phyloP scores from a whole-genome alignment of 345 rosid species.

The Pistacia vera region DNA sequence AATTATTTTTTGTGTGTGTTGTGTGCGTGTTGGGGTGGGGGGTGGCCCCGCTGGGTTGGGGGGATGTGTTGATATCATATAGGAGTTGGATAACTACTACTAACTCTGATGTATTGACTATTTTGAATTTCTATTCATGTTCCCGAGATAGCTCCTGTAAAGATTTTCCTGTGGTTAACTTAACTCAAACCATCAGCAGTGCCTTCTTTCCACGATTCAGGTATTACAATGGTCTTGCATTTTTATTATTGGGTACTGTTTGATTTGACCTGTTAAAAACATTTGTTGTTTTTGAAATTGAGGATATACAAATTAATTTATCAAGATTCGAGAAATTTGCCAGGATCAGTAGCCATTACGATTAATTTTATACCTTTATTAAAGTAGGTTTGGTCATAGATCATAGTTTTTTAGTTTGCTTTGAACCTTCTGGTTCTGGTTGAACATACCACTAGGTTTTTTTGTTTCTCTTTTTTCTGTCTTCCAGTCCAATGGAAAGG shows the following conservation, averaged over 20 bases:
- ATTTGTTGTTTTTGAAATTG: background rate
- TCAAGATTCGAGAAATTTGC: background rate
- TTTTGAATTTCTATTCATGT: constrained; percentile 18
- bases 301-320: background rate
- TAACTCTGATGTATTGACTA: constrained; percentile 2
- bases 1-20: background rate
- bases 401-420: background rate
- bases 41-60: too few species aligned
- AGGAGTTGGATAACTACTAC: constrained; percentile 2
- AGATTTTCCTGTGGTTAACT: constrained; percentile 42
- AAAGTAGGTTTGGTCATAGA: background rate
- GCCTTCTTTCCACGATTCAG: constrained; percentile 83
- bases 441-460: background rate
- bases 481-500: constrained; percentile 78
- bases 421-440: constrained; percentile 14
- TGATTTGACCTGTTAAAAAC: background rate
- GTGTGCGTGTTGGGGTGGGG: too few species aligned
- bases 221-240: constrained; percentile 34
- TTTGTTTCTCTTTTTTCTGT: constrained; percentile 22
- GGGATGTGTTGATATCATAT: background rate
- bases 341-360: background rate
- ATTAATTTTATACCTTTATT: background rate
- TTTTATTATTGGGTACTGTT: background rate
- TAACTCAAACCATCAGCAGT: constrained; percentile 79
- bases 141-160: constrained; percentile 52